These are phyloP conservation scores for Phytopythium kandeliae DNA, from an alignment of 352 stramenopile genomes.

Conservation along the genomic window DNA sequence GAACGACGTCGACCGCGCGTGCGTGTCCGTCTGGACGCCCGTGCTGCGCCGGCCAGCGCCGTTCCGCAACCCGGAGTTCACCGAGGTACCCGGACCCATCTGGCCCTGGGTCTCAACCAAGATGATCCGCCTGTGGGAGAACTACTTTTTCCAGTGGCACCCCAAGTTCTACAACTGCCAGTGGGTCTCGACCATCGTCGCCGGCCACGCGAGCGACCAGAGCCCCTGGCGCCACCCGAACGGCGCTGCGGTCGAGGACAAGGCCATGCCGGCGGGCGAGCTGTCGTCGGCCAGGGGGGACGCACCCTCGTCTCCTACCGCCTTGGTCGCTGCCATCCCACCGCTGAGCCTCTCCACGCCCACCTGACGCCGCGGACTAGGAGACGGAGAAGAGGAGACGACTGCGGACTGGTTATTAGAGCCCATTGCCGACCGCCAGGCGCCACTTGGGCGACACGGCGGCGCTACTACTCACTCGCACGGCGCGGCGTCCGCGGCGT, in stretches of 20 bases:
- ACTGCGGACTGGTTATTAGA: no score
- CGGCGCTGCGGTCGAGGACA: background rate
- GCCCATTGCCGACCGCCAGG: no score
- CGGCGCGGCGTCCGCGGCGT: background rate
- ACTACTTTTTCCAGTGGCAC: slow-evolving; percentile 86
- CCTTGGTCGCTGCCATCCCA: background rate
- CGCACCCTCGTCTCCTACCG: background rate
- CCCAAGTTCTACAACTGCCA: slow-evolving; percentile 77
- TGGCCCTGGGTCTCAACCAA: slow-evolving; percentile 80
- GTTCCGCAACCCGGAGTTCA: slow-evolving; percentile 54
- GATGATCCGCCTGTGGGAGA: slow-evolving; percentile 77
- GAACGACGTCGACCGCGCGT: slow-evolving; percentile 47
- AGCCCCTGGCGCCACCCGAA: background rate
- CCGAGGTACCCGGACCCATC: slow-evolving; percentile 40
- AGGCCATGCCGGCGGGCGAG: background rate
- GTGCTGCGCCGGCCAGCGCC: slow-evolving; percentile 42
- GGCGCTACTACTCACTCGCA: no score
- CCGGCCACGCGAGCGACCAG: background rate
- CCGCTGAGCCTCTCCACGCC: background rate
- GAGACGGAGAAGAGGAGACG: background rate
- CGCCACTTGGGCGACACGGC: no score
- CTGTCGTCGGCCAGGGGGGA: background rate
- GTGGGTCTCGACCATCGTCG: slow-evolving; percentile 32
- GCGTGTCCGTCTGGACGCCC: slow-evolving; percentile 76
- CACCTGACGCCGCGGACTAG: background rate